Evolutionary conservation across 2,329 filamentous ascomycete species (phyloP).

Genomic region (Hypomyces perniciosus): DNA sequence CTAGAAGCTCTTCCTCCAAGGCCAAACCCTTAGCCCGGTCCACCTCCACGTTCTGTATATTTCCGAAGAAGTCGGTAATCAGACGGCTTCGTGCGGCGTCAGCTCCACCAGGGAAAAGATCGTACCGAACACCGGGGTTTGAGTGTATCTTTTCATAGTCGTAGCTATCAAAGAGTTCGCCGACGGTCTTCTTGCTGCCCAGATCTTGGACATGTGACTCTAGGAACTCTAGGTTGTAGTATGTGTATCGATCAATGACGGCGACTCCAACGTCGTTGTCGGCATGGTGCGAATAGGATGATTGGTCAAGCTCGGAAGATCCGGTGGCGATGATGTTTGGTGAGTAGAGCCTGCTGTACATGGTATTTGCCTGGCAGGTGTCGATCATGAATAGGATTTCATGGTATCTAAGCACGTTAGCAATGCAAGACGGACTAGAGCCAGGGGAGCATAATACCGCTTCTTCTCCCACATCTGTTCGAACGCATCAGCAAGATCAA

Average conservation of each 20-base stretch:
- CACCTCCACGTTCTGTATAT: constrained; percentile 94
- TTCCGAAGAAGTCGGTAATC: constrained; percentile 96
- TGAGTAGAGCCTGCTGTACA: constrained; percentile 98
- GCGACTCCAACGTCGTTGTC: constrained; percentile 97
- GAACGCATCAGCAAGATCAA: constrained; percentile 93
- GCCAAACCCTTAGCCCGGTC: constrained; percentile 55
- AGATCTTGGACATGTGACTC: constrained; percentile 84
- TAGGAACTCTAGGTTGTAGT: constrained; percentile 96
- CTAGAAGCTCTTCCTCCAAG: constrained; percentile 67
- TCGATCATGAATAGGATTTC: constrained; percentile 99
- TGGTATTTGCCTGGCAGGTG: constrained; percentile 98
- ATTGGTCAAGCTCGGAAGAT: constrained; percentile 93
- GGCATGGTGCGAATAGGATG: constrained; percentile 94
- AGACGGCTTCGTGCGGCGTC: constrained; percentile 69
- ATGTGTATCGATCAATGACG: constrained; percentile 97
- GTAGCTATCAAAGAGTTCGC: constrained; percentile 93
- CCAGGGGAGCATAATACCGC: constrained; percentile 45
- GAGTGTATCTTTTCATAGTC: constrained; percentile 93
- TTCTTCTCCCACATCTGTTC: constrained; percentile 99
- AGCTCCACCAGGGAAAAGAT: constrained; percentile 85
- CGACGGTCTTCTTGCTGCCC: constrained; percentile 80
- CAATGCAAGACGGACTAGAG: not conserved
- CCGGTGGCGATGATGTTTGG: constrained; percentile 97
- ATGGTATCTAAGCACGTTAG: constrained; percentile 60
- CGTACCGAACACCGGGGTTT: constrained; percentile 85